A percentile compares a stretch with the other conserved stretches of the same genome.
These are phyloP conservation scores for Megacollybia platyphylla DNA, from an alignment of 1,284 basidiomycete genomes.

Conservation along the genomic window DNA sequence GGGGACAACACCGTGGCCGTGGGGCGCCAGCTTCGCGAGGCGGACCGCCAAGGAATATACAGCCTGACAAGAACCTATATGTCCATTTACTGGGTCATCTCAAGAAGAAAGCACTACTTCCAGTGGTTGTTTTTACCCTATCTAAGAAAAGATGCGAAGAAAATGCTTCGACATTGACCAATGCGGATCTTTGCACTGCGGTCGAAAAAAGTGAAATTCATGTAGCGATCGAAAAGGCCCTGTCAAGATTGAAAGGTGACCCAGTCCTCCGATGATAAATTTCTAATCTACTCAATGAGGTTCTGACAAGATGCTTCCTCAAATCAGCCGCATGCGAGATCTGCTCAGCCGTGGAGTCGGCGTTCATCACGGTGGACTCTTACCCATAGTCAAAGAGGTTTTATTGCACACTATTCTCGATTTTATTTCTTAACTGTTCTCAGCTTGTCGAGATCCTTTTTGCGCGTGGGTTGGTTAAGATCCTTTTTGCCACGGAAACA, in stretches of 20 bases:
- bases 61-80: slow-evolving; percentile 85
- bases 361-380: slow-evolving; percentile 92
- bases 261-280: slow-evolving; percentile 2
- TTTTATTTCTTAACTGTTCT: slow-evolving; percentile 1
- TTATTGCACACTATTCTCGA: slow-evolving; percentile 8
- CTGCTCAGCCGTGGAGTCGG: slow-evolving; percentile 89
- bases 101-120: slow-evolving; percentile 77
- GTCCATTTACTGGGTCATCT: slow-evolving; percentile 86
- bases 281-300: slow-evolving; percentile 31
- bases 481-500: slow-evolving; percentile 97
- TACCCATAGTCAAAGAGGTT: slow-evolving; percentile 97
- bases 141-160: slow-evolving; percentile 97
- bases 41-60: slow-evolving; percentile 45
- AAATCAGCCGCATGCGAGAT: slow-evolving; percentile 88
- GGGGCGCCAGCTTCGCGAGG: slow-evolving; percentile 20
- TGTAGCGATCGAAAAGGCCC: slow-evolving; percentile 84
- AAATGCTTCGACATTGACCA: slow-evolving; percentile 83
- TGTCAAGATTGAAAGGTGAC: slow-evolving; percentile 82
- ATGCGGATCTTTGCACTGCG: slow-evolving; percentile 79
- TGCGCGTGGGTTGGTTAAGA: slow-evolving; percentile 90
- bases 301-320: slow-evolving; percentile 88
- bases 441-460: slow-evolving; percentile 96
- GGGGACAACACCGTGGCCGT: slow-evolving; percentile 55
- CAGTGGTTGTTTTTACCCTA: slow-evolving; percentile 95
- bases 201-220: slow-evolving; percentile 96